Conservation (phyloP, 2,329 filamentous ascomycete genomes). For the Exophiala alcalophila region DNA sequence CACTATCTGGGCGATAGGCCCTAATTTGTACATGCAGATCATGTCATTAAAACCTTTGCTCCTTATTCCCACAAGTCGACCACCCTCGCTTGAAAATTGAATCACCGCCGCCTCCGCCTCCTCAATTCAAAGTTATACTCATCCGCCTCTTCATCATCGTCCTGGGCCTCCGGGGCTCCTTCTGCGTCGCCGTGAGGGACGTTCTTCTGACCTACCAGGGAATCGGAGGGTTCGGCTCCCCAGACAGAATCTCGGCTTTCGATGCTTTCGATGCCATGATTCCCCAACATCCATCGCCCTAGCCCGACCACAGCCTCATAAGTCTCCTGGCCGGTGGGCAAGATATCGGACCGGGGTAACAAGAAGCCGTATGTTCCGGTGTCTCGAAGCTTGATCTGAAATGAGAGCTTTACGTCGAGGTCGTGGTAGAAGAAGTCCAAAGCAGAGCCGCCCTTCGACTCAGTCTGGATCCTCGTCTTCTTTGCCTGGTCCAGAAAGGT, state of each 20-base stretch:
- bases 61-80: not conserved
- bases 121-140: conserved; percentile 9
- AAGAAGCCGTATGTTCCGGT: conserved; percentile 93
- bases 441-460: conserved; percentile 76
- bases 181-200: not conserved
- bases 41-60: too few species aligned
- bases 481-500: conserved; percentile 32
- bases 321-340: conserved; percentile 85
- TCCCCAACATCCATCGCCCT: conserved; percentile 68
- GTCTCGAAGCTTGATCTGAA: conserved; percentile 89
- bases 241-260: conserved; percentile 17
- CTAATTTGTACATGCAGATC: too few species aligned
- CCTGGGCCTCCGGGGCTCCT: not conserved
- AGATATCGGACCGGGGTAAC: conserved; percentile 78
- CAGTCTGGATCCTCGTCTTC: conserved; percentile 54
- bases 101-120: conserved; percentile 7
- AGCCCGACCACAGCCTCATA: conserved; percentile 80
- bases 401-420: conserved; percentile 75
- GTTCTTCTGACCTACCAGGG: too few species aligned
- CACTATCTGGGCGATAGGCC: too few species aligned
- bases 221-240: conserved; percentile 18
- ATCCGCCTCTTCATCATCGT: conserved; percentile 8
- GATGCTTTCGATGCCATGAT: conserved; percentile 28
- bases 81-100: not conserved
- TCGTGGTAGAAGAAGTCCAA: conserved; percentile 97